Conservation (phyloP, 169 alveolate species). For the Plasmodium inui region DNA sequence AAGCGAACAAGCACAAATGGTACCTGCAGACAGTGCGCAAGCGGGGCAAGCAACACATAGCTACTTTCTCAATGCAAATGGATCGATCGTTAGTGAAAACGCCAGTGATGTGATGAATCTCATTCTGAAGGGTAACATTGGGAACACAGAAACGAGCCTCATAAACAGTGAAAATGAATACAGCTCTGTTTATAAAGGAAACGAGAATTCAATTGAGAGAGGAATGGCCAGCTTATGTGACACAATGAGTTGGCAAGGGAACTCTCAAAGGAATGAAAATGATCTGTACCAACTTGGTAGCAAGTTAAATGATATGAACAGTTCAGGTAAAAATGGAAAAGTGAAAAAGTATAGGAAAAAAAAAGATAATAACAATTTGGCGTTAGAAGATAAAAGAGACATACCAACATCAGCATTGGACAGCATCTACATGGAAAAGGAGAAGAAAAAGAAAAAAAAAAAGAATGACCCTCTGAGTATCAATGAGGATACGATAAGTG, state of each 20-base stretch:
- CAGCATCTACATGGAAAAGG: neutral
- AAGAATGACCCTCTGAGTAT: neutral
- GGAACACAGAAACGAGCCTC: neutral
- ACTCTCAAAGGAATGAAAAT: neutral
- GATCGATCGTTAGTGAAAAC: neutral
- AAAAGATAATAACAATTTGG: constrained; percentile 6
- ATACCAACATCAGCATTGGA: neutral
- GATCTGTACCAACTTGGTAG: neutral
- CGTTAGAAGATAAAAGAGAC: neutral
- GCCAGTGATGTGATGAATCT: neutral
- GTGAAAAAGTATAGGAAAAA: constrained; percentile 15
- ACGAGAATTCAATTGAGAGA: neutral
- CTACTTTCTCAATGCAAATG: neutral
- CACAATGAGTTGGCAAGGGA: neutral
- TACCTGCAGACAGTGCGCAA: neutral
- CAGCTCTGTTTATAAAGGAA: neutral
- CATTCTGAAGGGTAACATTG: neutral
- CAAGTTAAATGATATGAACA: neutral
- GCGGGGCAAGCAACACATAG: neutral
- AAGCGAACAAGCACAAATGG: neutral
- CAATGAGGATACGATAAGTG: neutral
- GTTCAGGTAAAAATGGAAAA: constrained; percentile 3
- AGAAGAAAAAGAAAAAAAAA: neutral
- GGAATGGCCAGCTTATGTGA: neutral
- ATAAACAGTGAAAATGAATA: neutral